A percentile compares a stretch with the other conserved stretches of the same genome.
Conservation (phyloP, 2,329 filamentous ascomycete species). For the Nemania diffusa region DNA sequence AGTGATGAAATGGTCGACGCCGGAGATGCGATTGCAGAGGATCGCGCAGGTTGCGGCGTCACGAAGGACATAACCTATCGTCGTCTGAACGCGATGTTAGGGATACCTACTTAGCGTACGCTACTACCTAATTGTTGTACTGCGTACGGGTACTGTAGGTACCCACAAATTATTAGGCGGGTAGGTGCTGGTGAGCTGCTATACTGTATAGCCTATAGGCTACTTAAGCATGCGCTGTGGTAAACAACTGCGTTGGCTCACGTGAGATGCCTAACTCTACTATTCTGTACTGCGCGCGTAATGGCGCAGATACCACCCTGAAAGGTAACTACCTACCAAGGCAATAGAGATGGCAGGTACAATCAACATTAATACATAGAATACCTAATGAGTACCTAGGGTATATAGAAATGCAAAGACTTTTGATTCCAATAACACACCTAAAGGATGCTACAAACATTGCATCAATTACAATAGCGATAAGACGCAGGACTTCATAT, state of each 20-base stretch:
- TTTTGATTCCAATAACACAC: not conserved
- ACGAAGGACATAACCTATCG: no score
- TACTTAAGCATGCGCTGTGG: not conserved
- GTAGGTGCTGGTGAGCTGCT: no score
- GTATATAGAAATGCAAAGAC: not conserved
- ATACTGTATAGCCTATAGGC: not conserved
- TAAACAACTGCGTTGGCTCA: not conserved
- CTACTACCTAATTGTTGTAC: no score
- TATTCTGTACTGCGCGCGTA: no score
- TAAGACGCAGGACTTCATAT: not conserved
- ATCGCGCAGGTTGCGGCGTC: constrained; percentile 10
- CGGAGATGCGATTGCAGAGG: constrained; percentile 2
- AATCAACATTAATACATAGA: not conserved
- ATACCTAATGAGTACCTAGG: not conserved
- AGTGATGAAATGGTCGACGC: constrained; percentile 4
- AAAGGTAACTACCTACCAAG: no score
- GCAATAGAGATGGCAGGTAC: no score
- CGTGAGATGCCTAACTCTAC: not conserved
- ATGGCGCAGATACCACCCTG: no score
- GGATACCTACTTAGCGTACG: not conserved
- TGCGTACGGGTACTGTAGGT: no score
- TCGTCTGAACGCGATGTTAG: constrained; percentile 14
- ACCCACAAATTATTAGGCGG: not conserved
- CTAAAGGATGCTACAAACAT: not conserved
- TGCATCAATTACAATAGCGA: not conserved